phyloP scores from a whole-genome alignment of 495 filamentous ascomycete genomes.

The Lichina pygmaea region DNA sequence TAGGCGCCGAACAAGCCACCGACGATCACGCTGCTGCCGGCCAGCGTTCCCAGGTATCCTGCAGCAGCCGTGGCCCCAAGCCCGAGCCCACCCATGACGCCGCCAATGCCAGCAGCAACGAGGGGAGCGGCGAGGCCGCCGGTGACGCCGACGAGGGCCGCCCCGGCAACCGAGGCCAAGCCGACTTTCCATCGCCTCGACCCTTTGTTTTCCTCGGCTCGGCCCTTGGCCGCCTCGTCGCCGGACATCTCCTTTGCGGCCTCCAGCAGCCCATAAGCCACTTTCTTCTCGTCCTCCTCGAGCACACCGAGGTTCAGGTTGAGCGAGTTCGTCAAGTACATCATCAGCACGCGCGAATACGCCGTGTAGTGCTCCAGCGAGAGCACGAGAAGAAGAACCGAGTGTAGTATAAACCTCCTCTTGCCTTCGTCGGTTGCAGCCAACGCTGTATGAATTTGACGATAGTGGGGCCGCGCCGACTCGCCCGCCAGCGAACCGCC shows the following conservation, averaged over 20 bases:
- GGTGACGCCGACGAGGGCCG: slow-evolving; percentile 55
- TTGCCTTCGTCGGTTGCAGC: slow-evolving; percentile 15
- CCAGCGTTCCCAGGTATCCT: slow-evolving; percentile 50
- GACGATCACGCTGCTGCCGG: slow-evolving; percentile 48
- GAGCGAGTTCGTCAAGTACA: slow-evolving; percentile 41
- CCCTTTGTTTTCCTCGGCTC: slow-evolving; percentile 35
- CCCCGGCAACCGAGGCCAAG: slow-evolving; percentile 52
- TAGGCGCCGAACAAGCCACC: slow-evolving; percentile 77
- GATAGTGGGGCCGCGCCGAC: slow-evolving; percentile 9
- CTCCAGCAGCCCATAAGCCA: slow-evolving; percentile 47
- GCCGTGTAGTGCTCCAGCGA: slow-evolving; percentile 60
- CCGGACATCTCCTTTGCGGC: slow-evolving; percentile 42
- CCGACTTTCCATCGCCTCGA: slow-evolving; percentile 57
- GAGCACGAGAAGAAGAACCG: slow-evolving; percentile 45
- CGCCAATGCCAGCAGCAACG: slow-evolving; percentile 57
- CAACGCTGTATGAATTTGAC: slow-evolving; percentile 19
- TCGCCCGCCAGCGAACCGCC: neutral
- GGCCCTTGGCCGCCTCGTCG: slow-evolving; percentile 37
- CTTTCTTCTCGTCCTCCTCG: slow-evolving; percentile 41
- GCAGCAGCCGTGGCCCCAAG: slow-evolving; percentile 57
- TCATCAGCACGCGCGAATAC: slow-evolving; percentile 46
- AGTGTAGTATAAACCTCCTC: slow-evolving; percentile 20
- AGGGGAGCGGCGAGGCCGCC: slow-evolving; percentile 61
- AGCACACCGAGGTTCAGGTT: slow-evolving; percentile 34
- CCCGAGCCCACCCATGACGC: slow-evolving; percentile 55